phyloP scores from a whole-genome alignment of 1,284 basidiomycete species.

The Apiotrichum domesticum region DNA sequence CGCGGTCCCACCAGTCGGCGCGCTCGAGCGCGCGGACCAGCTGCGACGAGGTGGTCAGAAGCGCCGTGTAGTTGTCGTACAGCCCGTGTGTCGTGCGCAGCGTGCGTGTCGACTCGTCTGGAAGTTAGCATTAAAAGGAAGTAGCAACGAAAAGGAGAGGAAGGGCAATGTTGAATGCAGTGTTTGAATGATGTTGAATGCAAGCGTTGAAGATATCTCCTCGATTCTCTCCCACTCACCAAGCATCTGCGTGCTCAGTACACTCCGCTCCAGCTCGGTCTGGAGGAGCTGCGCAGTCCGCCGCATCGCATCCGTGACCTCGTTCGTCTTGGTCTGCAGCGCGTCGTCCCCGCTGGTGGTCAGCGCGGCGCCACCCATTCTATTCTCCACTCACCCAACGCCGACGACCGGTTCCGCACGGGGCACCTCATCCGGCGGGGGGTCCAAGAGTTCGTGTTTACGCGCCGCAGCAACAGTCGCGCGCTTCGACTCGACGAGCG shows the following conservation, averaged over 20 bases:
- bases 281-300: slow-evolving; percentile 81
- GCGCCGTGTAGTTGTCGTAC: slow-evolving; percentile 68
- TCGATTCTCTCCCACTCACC: slow-evolving; percentile 51
- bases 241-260: slow-evolving; percentile 75
- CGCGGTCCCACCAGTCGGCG: slow-evolving; percentile 83
- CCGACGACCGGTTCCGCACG: slow-evolving; percentile 17
- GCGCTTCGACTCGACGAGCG: slow-evolving; percentile 25
- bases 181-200: too few relatives aligned
- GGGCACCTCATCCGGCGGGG: slow-evolving; percentile 4
- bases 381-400: slow-evolving; percentile 15
- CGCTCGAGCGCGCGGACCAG: slow-evolving; percentile 79
- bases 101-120: slow-evolving; percentile 72
- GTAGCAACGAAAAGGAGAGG: too few relatives aligned
- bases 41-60: slow-evolving; percentile 71
- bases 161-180: too few relatives aligned
- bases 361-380: slow-evolving; percentile 21
- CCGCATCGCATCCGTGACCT: slow-evolving; percentile 78
- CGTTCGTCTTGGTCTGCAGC: slow-evolving; percentile 76
- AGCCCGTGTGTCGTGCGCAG: slow-evolving; percentile 65
- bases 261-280: slow-evolving; percentile 79
- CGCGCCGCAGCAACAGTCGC: slow-evolving; percentile 14
- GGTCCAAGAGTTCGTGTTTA: slow-evolving; percentile 25
- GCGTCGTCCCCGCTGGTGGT: slow-evolving; percentile 61
- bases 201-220: too few relatives aligned
- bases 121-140: background rate